Evolutionary conservation across 139 green algal genomes (phyloP).

Genomic region (Chlorella sp.): DNA sequence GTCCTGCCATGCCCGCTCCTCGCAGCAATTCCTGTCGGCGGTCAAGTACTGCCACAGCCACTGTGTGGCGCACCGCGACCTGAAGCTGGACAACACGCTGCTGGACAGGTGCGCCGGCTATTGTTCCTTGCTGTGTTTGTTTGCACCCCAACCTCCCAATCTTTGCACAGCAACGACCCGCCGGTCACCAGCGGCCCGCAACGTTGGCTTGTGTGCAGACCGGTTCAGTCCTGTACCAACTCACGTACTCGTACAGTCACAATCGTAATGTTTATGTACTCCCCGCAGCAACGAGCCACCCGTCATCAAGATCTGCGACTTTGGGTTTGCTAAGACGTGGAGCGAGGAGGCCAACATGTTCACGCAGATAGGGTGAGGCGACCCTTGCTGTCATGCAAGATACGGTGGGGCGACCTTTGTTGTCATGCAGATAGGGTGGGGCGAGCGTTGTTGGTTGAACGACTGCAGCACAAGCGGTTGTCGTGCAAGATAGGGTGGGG

Average conservation of each 20-base stretch:
- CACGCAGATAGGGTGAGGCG: constrained; percentile 72
- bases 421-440: not conserved
- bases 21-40: constrained; percentile 84
- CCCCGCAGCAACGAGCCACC: constrained; percentile 58
- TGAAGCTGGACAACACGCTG: constrained; percentile 87
- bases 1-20: not conserved
- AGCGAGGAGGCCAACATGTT: constrained; percentile 75
- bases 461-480: too few species aligned
- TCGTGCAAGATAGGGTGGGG: too few species aligned
- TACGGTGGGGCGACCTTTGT: too few species aligned
- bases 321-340: constrained; percentile 78
- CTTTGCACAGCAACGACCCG: not conserved
- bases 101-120: constrained; percentile 51
- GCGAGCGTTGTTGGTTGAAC: too few species aligned
- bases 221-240: too few species aligned
- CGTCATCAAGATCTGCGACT: constrained; percentile 86
- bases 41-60: constrained; percentile 93
- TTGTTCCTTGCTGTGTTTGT: not conserved
- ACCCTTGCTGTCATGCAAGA: too few species aligned
- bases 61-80: constrained; percentile 82
- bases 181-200: not conserved
- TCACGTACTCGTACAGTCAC: too few species aligned
- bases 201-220: too few species aligned
- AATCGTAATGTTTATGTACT: too few species aligned
- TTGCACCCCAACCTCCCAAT: too few species aligned